These are phyloP conservation scores for Talaromyces proteolyticus DNA, from an alignment of 495 filamentous ascomycete genomes.

Conservation along the genomic window DNA sequence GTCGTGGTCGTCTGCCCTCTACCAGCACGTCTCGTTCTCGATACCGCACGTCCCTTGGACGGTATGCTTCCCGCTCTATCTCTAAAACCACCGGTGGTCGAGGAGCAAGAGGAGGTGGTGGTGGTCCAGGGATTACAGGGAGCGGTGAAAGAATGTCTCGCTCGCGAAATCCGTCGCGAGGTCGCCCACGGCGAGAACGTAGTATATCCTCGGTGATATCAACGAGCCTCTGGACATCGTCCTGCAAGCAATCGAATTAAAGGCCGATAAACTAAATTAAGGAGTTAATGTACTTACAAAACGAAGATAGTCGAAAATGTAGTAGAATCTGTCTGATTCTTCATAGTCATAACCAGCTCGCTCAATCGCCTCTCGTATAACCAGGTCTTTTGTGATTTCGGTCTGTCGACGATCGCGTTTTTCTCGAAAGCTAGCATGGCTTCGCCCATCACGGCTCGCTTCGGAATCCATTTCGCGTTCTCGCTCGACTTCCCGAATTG, in stretches of 20 bases:
- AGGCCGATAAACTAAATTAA: conserved; percentile 14
- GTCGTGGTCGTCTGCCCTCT: neutral
- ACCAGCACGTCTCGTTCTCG: neutral
- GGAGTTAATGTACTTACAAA: conserved; percentile 48
- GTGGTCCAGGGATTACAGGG: conserved; percentile 33
- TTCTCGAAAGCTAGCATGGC: conserved; percentile 27
- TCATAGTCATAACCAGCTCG: conserved; percentile 82
- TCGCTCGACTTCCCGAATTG: conserved; percentile 8
- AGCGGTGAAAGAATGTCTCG: conserved; percentile 26
- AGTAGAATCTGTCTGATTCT: conserved; percentile 85
- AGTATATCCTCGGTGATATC: conserved; percentile 79
- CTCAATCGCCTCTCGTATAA: conserved; percentile 83
- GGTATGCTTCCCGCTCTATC: neutral
- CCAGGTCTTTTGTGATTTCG: conserved; percentile 91
- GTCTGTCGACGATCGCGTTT: conserved; percentile 78
- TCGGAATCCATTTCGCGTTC: conserved; percentile 9
- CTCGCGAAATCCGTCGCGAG: conserved; percentile 81
- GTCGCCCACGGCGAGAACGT: conserved; percentile 63
- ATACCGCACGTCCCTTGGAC: neutral
- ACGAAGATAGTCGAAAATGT: conserved; percentile 84
- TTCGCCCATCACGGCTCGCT: no score
- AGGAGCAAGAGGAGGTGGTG: conserved; percentile 20
- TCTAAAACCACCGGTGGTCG: no score
- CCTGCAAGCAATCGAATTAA: conserved; percentile 39
- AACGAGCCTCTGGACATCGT: conserved; percentile 79